These are phyloP conservation scores for Boechera divaricarpa DNA, from an alignment of 345 rosid genomes.

Conservation along the genomic window DNA sequence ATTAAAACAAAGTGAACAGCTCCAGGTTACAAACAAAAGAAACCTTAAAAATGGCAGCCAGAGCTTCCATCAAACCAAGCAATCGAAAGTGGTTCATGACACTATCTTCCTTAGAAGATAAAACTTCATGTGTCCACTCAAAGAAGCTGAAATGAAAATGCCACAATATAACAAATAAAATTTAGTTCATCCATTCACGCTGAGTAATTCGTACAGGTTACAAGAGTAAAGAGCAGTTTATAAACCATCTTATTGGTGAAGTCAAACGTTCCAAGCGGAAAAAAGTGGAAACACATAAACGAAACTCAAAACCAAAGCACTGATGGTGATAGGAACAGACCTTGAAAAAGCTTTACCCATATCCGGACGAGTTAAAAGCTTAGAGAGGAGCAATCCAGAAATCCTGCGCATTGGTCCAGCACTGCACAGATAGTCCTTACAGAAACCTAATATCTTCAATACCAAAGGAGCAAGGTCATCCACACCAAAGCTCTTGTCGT, in stretches of 20 bases:
- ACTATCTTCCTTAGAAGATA: constrained; percentile 66
- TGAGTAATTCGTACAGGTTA: constrained; percentile 4
- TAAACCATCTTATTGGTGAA: constrained; percentile 5
- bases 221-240: neutral
- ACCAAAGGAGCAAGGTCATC: constrained; percentile 75
- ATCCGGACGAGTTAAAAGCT: constrained; percentile 92
- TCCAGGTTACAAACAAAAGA: constrained; percentile 33
- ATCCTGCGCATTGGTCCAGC: constrained; percentile 97
- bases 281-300: too few species aligned
- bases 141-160: constrained; percentile 63
- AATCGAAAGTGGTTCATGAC: constrained; percentile 66
- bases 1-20: constrained; percentile 23
- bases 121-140: constrained; percentile 84
- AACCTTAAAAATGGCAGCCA: constrained; percentile 96
- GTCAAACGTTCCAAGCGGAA: neutral
- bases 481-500: constrained; percentile 47
- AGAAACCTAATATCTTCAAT: constrained; percentile 69
- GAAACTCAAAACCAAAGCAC: neutral
- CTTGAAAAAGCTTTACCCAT: constrained; percentile 83
- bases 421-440: constrained; percentile 83
- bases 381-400: constrained; percentile 81
- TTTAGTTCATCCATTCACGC: constrained; percentile 5
- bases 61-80: constrained; percentile 86
- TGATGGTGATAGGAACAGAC: constrained; percentile 44
- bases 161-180: constrained; percentile 23